These are phyloP conservation scores for Tulasnella sp. DNA, from an alignment of 768 basidiomycete genomes.

Conservation along the genomic window DNA sequence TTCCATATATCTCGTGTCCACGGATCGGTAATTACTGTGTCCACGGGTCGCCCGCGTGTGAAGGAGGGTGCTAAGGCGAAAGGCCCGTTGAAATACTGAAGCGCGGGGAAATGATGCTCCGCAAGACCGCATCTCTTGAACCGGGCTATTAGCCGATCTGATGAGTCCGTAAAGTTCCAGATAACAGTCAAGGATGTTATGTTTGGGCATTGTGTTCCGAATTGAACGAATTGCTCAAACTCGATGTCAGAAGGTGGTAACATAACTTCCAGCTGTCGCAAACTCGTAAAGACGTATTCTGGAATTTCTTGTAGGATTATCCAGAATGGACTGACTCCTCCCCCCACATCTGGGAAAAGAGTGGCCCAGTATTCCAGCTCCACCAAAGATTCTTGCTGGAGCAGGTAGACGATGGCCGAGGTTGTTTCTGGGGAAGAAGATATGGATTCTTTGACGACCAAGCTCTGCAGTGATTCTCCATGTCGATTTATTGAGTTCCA, in stretches of 20 bases:
- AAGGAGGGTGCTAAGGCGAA: not conserved
- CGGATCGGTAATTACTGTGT: not conserved
- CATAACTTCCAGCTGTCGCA: not conserved
- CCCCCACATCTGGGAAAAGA: not conserved
- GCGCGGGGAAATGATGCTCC: not conserved
- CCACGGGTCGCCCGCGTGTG: not conserved
- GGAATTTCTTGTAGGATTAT: not conserved
- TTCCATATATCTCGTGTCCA: not conserved
- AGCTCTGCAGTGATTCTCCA: not conserved
- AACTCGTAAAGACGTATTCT: not conserved
- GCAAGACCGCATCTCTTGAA: not conserved
- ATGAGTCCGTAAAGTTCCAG: not conserved
- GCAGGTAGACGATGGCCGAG: not conserved
- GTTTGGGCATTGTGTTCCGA: not conserved
- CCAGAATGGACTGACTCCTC: not conserved
- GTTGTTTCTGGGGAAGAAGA: not conserved
- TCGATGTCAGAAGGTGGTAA: not conserved
- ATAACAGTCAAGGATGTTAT: not conserved
- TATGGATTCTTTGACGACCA: not conserved
- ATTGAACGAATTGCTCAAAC: not conserved
- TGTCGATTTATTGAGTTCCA: not conserved
- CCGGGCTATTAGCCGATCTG: not conserved
- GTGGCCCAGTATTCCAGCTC: not conserved
- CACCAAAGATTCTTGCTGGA: not conserved
- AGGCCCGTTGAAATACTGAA: not conserved